Base-by-base conservation (phyloP, 805 yeast genomes). In the Groenewaldozyma salmanticensis region DNA sequence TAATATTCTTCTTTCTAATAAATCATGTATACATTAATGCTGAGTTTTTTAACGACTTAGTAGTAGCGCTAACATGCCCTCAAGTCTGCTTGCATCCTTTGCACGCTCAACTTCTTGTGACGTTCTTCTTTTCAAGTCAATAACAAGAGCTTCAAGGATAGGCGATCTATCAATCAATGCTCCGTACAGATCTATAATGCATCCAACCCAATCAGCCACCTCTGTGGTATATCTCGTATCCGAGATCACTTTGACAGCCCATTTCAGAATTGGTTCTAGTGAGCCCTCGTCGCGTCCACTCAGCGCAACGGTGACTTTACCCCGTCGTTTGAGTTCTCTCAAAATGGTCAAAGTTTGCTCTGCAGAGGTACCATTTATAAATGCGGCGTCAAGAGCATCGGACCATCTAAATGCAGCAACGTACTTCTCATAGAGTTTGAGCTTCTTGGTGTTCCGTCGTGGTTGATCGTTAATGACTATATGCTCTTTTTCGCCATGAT, bases 51-150 rank as follows among this genome's bases (percentile, higher is more conserved):
- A 43, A 9, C 43, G 16, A 34, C 43, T 35, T 24, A n/a, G 87
- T 53, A 90, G 68, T 51, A 92, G 62, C 61, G 86, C 94, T 52
- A 92, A 67, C 96, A 92, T 92, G 41, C 98, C 98, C 53, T 82
- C 86, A 34, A 92, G 77, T 58, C 77, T 80, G 59, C 81, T 82
- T 4, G 96, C 94, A 57, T 88, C 96, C 57, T 76, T 75, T 34
- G 95, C 83, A 55, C 81, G 79, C 42, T 71, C 72, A 19, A 87
- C 75, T 62, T 90, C 96, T 27, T 64, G 57, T 42, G 71, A 73
- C 21, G 90, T 69, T 52, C 75, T 76, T 5, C 40, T 39, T 32
- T 71, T 68, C 47, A 92, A 65, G 42, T 74, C 72, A 38, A 68
- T 63, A 36, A 87, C 63, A 39, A 85, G 67, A 52, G 82, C 92